These are phyloP conservation scores for Pseudocercospora pini-densiflorae DNA, from an alignment of 2,329 filamentous ascomycete species.

Conservation along the genomic window DNA sequence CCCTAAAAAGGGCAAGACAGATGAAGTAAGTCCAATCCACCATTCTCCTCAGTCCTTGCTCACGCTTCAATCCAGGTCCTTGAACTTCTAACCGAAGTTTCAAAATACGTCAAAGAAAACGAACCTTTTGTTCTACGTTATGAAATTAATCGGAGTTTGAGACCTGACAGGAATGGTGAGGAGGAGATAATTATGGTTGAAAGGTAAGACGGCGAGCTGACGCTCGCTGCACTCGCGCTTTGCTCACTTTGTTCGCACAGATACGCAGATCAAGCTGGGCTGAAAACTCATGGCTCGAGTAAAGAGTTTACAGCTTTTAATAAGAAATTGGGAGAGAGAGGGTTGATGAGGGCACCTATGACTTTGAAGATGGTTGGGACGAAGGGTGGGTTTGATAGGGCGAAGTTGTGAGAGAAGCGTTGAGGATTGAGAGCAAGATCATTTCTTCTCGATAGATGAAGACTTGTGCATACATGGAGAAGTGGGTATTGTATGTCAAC, in stretches of 20 bases:
- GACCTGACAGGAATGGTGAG: constrained; percentile 21
- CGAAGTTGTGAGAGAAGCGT: constrained; percentile 16
- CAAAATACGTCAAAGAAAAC: constrained; percentile 19
- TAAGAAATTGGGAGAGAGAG: constrained; percentile 21
- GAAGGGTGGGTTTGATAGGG: constrained; percentile 19
- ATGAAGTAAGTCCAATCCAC: constrained; percentile 15
- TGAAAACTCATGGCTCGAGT: constrained; percentile 24
- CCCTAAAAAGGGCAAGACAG: constrained; percentile 26
- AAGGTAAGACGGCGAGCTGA: constrained; percentile 16
- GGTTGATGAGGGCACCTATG: constrained; percentile 26
- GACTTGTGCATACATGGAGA: too few relatives aligned
- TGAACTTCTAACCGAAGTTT: constrained; percentile 16
- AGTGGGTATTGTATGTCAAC: too few relatives aligned
- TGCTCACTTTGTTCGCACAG: not conserved
- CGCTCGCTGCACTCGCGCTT: too few relatives aligned
- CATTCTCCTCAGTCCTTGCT: too few relatives aligned
- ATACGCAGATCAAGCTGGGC: constrained; percentile 17
- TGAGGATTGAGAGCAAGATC: too few relatives aligned
- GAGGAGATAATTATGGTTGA: constrained; percentile 28
- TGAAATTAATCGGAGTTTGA: constrained; percentile 21
- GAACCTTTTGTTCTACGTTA: constrained; percentile 23
- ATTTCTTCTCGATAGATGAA: too few relatives aligned
- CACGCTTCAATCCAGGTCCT: too few relatives aligned
- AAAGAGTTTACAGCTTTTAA: constrained; percentile 23
- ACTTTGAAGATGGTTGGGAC: constrained; percentile 24